Base-by-base conservation (phyloP, 2,329 filamentous ascomycete genomes). In the Pleurostoma richardsiae region DNA sequence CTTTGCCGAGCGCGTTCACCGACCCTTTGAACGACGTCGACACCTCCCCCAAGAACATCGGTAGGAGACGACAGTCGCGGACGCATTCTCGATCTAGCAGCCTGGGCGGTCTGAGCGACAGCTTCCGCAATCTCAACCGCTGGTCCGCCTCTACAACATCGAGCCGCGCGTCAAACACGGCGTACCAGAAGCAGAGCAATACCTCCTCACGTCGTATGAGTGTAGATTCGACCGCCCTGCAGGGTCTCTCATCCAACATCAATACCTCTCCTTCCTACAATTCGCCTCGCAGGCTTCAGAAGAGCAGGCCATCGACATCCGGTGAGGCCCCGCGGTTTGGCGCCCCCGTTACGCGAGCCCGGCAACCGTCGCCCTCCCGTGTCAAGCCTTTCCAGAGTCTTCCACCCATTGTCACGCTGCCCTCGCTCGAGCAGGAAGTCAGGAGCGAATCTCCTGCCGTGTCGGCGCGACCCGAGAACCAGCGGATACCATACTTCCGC, bases 141-240 rank as follows among this genome's bases (percentile, higher is more conserved):
- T 77, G 74, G 74, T 78, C 76, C 39, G 64, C 68, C 26, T 80
- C 77, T 10, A 77, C 76, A 43, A 59, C 65, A 6, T 79, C 76
- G 39, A 79, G 71, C 49, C 70, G 65, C 52, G 62, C 67, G 36
- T 74, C 72, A 41, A 53, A 55, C 40, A 54, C 57, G 50, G 56
- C 60, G 41, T 57, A 56, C 45, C 60, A 57, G 51, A 60, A 62
- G 47, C 58, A 62, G 26, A 61, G 59, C 40, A 59, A 51, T 45
- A 56, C 61, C 48, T 66, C 67, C 52, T 65, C 66, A 38, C 67
- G 68, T 43, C 71, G 69, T 47, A 63, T 72, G 56, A 76, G 72
- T 56, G 57, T 70, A 45, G 73, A 75, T 55, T 68, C 69, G 30
- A 56, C 66, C 29, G 64, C 60, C 33, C 47, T 62, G 36, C 49